These are phyloP conservation scores for Leishmania tropica DNA, from an alignment of 208 protist genomes.

Conservation along the genomic window DNA sequence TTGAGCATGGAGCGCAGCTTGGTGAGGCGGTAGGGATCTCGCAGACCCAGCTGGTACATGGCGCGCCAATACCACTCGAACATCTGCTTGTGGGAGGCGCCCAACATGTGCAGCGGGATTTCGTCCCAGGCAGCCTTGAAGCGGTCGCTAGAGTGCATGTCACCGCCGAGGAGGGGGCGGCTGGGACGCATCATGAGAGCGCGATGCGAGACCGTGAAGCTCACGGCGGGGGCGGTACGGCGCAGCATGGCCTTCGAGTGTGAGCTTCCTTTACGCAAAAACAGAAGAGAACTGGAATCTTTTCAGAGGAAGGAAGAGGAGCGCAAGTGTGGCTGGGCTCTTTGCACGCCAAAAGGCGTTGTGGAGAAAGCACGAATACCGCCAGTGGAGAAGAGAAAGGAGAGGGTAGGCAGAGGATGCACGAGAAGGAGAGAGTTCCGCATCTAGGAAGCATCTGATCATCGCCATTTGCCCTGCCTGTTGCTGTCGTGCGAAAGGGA, in stretches of 20 bases:
- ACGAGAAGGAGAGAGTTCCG: neutral
- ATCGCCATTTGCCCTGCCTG: neutral
- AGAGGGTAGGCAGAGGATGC: neutral
- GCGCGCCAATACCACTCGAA: conserved; percentile 85
- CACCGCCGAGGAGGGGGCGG: conserved; percentile 66
- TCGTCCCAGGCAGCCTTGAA: conserved; percentile 89
- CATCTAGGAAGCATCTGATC: neutral
- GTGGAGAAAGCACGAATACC: neutral
- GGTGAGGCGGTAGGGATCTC: conserved; percentile 68
- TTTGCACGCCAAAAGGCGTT: neutral
- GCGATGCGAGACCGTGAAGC: conserved; percentile 78
- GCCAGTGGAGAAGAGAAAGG: neutral
- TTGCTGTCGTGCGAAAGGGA: neutral
- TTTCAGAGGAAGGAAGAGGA: neutral
- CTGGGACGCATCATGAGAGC: conserved; percentile 71
- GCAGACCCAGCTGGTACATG: conserved; percentile 82
- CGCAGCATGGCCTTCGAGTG: conserved; percentile 53
- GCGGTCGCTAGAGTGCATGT: conserved; percentile 83
- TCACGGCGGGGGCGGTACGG: conserved; percentile 76
- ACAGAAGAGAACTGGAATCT: neutral
- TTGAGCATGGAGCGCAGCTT: conserved; percentile 76
- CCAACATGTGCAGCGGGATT: conserved; percentile 71
- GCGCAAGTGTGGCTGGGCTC: neutral
- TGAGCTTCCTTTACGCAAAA: conserved; percentile 3
- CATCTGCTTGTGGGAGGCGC: conserved; percentile 59